These are phyloP conservation scores for Biscogniauxia sp. DNA, from an alignment of 2,329 filamentous ascomycete genomes.

Conservation along the genomic window DNA sequence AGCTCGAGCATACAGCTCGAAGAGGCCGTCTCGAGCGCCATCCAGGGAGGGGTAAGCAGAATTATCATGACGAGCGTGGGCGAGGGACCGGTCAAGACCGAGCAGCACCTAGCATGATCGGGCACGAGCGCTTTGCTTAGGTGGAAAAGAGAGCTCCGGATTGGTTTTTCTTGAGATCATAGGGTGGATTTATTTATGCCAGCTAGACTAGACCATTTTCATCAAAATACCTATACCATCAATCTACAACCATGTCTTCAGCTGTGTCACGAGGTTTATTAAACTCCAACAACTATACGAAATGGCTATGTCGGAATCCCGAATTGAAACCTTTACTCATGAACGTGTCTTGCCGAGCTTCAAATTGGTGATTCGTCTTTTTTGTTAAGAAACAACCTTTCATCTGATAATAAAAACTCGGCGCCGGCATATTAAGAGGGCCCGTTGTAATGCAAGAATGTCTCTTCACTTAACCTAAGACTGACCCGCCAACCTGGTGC, in stretches of 20 bases:
- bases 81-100: constrained; percentile 78
- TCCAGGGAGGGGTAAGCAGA: constrained; percentile 79
- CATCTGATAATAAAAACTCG: no score
- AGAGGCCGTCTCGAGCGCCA: constrained; percentile 58
- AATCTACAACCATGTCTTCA: not conserved
- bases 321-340: no score
- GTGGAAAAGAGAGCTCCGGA: not conserved
- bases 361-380: no score
- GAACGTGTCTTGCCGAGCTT: no score
- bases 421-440: no score
- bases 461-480: no score
- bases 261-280: no score
- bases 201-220: not conserved
- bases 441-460: no score
- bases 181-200: constrained; percentile 29
- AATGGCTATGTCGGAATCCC: no score
- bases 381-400: no score
- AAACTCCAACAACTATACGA: no score
- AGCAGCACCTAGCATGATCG: constrained; percentile 67
- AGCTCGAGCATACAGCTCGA: constrained; percentile 57
- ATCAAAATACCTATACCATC: not conserved
- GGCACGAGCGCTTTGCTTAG: not conserved
- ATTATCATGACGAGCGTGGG: constrained; percentile 92
- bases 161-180: constrained; percentile 45
- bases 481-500: no score